phyloP scores from a whole-genome alignment of 164 flowering plant species.

The Berberis vulgaris region DNA sequence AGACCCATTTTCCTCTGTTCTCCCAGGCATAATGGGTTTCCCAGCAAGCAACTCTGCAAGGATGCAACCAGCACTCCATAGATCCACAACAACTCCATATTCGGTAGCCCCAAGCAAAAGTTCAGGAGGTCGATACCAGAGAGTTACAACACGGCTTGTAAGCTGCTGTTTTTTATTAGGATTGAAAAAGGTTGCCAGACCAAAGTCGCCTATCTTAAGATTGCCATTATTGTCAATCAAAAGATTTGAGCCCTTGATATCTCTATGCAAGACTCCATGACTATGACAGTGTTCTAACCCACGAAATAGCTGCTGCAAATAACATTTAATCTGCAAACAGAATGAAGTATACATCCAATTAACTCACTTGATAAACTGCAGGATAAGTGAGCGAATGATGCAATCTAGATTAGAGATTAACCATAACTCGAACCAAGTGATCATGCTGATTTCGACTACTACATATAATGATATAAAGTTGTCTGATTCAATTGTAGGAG shows the following conservation, averaged over 20 bases:
- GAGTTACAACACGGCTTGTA: conserved; percentile 86
- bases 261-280: conserved; percentile 81
- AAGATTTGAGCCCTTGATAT: conserved; percentile 88
- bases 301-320: conserved; percentile 69
- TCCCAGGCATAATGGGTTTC: conserved; percentile 92
- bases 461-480: too few relatives aligned
- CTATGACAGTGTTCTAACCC: conserved; percentile 89
- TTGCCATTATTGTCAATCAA: conserved; percentile 60
- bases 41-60: conserved; percentile 84
- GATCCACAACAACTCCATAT: conserved; percentile 76
- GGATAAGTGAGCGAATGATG: too few relatives aligned
- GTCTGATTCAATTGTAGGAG: too few relatives aligned
- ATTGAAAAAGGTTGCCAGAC: conserved; percentile 60
- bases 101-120: conserved; percentile 87
- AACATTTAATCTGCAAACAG: conserved; percentile 88
- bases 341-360: too few relatives aligned
- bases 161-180: conserved; percentile 58
- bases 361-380: too few relatives aligned
- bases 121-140: conserved; percentile 95
- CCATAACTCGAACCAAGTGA: too few relatives aligned
- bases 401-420: too few relatives aligned
- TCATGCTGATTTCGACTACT: too few relatives aligned
- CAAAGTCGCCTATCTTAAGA: conserved; percentile 83
- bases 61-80: conserved; percentile 93
- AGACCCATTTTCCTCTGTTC: too few relatives aligned